A percentile compares a stretch with the other conserved stretches of the same genome.
These are phyloP conservation scores for Tricholoma bakamatsutake DNA, from an alignment of 768 basidiomycete species.

Conservation along the genomic window DNA sequence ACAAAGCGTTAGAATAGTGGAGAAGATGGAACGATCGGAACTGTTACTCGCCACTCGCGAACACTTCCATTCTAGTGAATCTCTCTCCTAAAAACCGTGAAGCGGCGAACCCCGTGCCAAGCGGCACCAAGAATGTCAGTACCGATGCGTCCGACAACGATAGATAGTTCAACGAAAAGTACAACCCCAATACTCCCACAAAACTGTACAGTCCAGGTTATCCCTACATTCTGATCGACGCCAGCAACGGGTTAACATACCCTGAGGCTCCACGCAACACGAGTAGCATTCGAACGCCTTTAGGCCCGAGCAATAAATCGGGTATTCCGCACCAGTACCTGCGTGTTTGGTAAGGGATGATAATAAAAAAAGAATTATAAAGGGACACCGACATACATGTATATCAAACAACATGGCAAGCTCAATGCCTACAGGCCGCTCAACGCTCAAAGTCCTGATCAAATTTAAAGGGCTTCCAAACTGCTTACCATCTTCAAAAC, in stretches of 20 bases:
- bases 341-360: not conserved
- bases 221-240: not conserved
- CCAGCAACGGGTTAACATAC: slow-evolving; percentile 23
- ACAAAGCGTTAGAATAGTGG: not conserved
- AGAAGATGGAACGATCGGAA: not conserved
- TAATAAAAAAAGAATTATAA: too few relatives aligned
- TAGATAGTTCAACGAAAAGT: slow-evolving; percentile 65
- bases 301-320: slow-evolving; percentile 65
- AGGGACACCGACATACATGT: slow-evolving; percentile 25
- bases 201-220: slow-evolving; percentile 43
- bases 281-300: slow-evolving; percentile 55
- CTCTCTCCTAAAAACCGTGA: slow-evolving; percentile 58
- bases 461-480: not conserved
- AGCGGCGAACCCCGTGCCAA: slow-evolving; percentile 56
- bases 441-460: not conserved
- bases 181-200: slow-evolving; percentile 40
- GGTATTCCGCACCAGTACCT: slow-evolving; percentile 19
- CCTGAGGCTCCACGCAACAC: slow-evolving; percentile 56
- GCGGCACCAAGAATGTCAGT: slow-evolving; percentile 69
- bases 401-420: slow-evolving; percentile 47
- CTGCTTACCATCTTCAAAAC: slow-evolving; percentile 24
- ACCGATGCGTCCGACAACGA: slow-evolving; percentile 76
- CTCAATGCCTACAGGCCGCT: slow-evolving; percentile 4
- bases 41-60: slow-evolving; percentile 38
- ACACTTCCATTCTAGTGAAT: slow-evolving; percentile 46